Base-by-base conservation (phyloP, 2,329 filamentous ascomycete genomes). In the Chaetomium olivaceum region DNA sequence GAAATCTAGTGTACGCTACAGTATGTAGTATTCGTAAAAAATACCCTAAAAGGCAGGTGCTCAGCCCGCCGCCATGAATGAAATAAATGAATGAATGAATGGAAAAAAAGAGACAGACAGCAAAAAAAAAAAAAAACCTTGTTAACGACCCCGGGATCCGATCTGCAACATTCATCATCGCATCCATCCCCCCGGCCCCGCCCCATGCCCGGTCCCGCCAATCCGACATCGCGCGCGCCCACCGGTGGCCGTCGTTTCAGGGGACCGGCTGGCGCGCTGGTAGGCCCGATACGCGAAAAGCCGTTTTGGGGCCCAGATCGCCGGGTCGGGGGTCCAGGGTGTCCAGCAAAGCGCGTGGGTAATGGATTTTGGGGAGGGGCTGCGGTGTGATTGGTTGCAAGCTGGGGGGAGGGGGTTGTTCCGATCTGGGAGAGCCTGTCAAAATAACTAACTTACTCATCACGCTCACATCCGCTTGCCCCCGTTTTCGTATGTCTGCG, bases 271-370 rank as follows among this genome's bases (percentile, higher is more conserved):
- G 21, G 27, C 12, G 16, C 31, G 62, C 62, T 64, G 62, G 58
- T 64, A 60, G 62, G 62, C 51, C 51, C 62, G 62, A 64, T 64
- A 64, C 50, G 57, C 62, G 62, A 64, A 33, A n/a, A 21, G 62
- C 57, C 62, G 62, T 61, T 57, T 61, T 50, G 50, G 29, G 50
- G 56, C 57, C 62, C 62, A 64, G 62, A 64, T 64, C 62, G 62
- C 39, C 57, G 57, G 62, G 62, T 60, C 50, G 23, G 27, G 16
- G 52, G 31, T 29, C 27, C 6, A 6, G 27, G 27, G 3, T 29
- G 31, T 56, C 31, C 19, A 11, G n/a, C 27, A 21, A 21, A 29
- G 52, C 14, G 25, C 19, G 29, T 43, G 29, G 46, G 11, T 39
- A 23, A 23, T n/a, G 21, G 12, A 23, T n/a, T n/a, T n/a, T n/a